phyloP scores from a whole-genome alignment of 2,329 filamentous ascomycete species.

The Epichloe coenophiala region DNA sequence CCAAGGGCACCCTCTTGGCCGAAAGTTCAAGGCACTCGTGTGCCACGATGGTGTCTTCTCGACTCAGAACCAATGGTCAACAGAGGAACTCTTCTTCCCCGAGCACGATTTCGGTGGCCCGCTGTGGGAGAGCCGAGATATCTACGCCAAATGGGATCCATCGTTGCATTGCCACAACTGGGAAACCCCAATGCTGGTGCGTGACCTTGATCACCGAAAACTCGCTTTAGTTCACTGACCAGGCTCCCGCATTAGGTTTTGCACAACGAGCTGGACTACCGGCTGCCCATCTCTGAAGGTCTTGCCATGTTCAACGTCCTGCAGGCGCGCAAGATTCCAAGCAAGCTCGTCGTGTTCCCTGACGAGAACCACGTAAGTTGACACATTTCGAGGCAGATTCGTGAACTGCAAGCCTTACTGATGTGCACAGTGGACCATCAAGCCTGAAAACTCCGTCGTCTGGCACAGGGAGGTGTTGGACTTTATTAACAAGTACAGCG shows the following conservation, averaged over 20 bases:
- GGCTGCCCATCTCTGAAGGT: slow-evolving; percentile 73
- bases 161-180: slow-evolving; percentile 52
- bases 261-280: slow-evolving; percentile 82
- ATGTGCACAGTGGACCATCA: slow-evolving; percentile 57
- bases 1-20: slow-evolving; percentile 70
- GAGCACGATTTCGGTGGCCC: slow-evolving; percentile 53
- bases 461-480: slow-evolving; percentile 81
- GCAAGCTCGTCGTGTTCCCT: slow-evolving; percentile 67
- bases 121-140: slow-evolving; percentile 46
- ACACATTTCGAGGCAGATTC: not conserved
- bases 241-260: slow-evolving; percentile 39
- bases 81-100: slow-evolving; percentile 59
- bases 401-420: not conserved
- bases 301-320: slow-evolving; percentile 76
- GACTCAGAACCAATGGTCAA: slow-evolving; percentile 49
- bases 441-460: slow-evolving; percentile 78
- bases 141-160: slow-evolving; percentile 59
- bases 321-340: slow-evolving; percentile 61
- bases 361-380: slow-evolving; percentile 48
- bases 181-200: slow-evolving; percentile 72
- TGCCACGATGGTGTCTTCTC: slow-evolving; percentile 81
- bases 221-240: not conserved
- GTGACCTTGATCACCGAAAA: not conserved
- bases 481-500: slow-evolving; percentile 57
- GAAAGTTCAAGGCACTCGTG: slow-evolving; percentile 76